phyloP scores from a whole-genome alignment of 208 protist species.

The Ichthyophonus hoferi region DNA sequence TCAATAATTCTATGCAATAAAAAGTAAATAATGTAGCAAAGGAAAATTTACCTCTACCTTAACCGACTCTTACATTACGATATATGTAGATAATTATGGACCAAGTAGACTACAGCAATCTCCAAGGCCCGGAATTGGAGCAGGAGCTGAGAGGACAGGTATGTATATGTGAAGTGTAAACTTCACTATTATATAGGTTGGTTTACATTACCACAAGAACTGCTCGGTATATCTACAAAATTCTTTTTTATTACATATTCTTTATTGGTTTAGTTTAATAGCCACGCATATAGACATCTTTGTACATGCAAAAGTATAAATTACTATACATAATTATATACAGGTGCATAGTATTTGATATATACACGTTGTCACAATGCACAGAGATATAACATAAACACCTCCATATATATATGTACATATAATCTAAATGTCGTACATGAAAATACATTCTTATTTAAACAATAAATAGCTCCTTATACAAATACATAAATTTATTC shows the following conservation, averaged over 20 bases:
- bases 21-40: background rate
- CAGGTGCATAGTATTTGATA: no score
- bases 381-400: no score
- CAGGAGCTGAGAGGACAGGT: background rate
- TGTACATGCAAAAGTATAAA: background rate
- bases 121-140: background rate
- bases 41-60: background rate
- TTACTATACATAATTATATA: no score
- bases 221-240: background rate
- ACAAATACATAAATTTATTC: no score
- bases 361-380: no score
- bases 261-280: background rate
- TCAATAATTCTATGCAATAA: background rate
- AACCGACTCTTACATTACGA: background rate
- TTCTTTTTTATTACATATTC: background rate
- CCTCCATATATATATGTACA: no score
- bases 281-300: background rate
- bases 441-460: no score
- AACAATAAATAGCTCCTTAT: no score
- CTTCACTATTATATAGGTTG: background rate
- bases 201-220: background rate
- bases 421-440: no score
- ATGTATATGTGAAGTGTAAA: background rate
- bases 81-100: slow-evolving; percentile 1
- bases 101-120: slow-evolving; percentile 14